phyloP scores from a whole-genome alignment of 2,329 filamentous ascomycete genomes.

The Fusarium abutilonis region DNA sequence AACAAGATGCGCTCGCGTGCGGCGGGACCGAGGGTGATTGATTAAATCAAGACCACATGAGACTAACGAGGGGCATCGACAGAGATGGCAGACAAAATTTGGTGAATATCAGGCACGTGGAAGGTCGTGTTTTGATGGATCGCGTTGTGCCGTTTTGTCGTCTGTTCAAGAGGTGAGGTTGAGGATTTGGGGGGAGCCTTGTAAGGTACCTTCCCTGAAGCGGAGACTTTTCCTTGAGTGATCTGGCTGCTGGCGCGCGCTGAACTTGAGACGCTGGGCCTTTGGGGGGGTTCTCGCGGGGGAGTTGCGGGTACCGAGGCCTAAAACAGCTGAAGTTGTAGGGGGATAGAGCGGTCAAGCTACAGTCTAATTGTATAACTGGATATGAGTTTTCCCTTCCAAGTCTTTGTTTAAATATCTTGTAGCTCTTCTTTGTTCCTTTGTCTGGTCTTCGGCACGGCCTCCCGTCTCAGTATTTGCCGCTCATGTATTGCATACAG shows the following conservation, averaged over 20 bases:
- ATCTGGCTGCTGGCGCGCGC: constrained; percentile 37
- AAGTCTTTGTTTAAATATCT: constrained; percentile 3
- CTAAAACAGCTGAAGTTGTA: constrained; percentile 31
- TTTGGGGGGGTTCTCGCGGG: constrained; percentile 33
- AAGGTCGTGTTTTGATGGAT: constrained; percentile 63
- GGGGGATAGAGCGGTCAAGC: constrained; percentile 1
- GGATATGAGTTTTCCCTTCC: neutral
- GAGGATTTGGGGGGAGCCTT: constrained; percentile 57
- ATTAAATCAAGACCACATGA: constrained; percentile 60
- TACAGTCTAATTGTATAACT: constrained; percentile 4
- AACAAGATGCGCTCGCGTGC: constrained; percentile 61
- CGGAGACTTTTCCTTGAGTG: constrained; percentile 51
- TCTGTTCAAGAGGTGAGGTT: constrained; percentile 67
- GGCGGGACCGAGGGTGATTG: constrained; percentile 58
- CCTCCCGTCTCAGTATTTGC: constrained; percentile 20
- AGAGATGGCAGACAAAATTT: constrained; percentile 60
- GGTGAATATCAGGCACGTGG: constrained; percentile 51
- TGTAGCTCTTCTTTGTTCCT: constrained; percentile 3
- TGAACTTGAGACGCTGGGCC: constrained; percentile 31
- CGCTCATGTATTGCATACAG: constrained; percentile 38
- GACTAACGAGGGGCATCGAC: constrained; percentile 61
- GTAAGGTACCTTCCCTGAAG: constrained; percentile 52
- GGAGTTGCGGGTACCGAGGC: constrained; percentile 35
- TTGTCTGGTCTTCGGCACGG: constrained; percentile 10
- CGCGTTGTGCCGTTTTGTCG: constrained; percentile 59